Evolutionary conservation across 202 grass and related monocot species (phyloP).

Genomic region (Panicum hallii): DNA sequence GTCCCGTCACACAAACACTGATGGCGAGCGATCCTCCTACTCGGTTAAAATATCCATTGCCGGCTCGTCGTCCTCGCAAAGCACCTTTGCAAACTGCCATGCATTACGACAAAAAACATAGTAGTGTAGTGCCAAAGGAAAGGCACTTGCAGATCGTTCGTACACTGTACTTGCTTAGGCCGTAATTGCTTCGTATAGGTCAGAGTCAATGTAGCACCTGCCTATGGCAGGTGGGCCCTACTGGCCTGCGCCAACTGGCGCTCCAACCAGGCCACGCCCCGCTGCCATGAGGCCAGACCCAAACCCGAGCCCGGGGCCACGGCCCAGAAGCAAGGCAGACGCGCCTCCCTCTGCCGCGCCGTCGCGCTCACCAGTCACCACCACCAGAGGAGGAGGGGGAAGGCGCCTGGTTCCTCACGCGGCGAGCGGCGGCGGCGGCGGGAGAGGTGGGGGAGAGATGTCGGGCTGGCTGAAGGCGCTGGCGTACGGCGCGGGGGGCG

Average conservation of each 20-base stretch:
- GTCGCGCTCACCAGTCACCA: constrained; percentile 5
- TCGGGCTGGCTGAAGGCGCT: constrained; percentile 72
- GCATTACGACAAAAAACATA: no score
- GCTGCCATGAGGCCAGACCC: not conserved
- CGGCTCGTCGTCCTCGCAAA: no score
- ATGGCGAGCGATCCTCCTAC: no score
- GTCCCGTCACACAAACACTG: no score
- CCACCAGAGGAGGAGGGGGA: constrained; percentile 38
- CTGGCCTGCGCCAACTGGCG: not conserved
- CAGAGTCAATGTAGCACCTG: not conserved
- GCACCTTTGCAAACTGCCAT: no score
- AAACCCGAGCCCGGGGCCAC: constrained; percentile 27
- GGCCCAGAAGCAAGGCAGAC: constrained; percentile 4
- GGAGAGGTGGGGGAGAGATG: constrained; percentile 46
- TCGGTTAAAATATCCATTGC: no score
- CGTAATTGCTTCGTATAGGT: not conserved
- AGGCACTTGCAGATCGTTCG: no score
- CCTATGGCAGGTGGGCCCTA: not conserved
- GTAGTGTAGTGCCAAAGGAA: no score
- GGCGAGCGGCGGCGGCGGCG: constrained; percentile 47
- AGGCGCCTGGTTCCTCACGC: constrained; percentile 2
- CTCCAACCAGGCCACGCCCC: not conserved
- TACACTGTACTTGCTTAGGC: no score
- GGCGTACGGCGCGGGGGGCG: constrained; percentile 75
- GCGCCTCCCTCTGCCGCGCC: constrained; percentile 4